phyloP scores from a whole-genome alignment of 2,329 filamentous ascomycete species.

The Colletotrichum graminicola region DNA sequence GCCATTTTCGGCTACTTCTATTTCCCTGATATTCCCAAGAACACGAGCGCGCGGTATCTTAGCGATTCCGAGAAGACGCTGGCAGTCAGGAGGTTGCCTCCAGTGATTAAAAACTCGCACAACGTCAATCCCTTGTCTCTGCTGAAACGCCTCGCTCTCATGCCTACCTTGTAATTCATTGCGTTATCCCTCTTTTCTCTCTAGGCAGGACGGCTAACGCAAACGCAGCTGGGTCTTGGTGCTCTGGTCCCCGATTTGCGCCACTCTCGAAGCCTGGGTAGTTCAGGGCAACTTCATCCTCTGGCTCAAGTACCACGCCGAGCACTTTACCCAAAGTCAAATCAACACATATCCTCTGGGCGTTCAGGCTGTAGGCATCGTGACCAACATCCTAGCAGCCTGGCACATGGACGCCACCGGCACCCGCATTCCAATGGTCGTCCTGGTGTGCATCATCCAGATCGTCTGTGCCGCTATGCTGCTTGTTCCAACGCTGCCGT shows the following conservation, averaged over 20 bases:
- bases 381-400: conserved; percentile 50
- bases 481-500: conserved; percentile 48
- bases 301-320: conserved; percentile 47
- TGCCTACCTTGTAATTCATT: conserved; percentile 43
- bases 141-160: conserved; percentile 43
- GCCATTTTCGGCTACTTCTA: conserved; percentile 63
- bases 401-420: conserved; percentile 54
- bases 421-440: conserved; percentile 50
- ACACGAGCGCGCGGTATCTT: conserved; percentile 51
- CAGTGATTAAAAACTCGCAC: conserved; percentile 46
- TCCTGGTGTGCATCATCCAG: conserved; percentile 50
- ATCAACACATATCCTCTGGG: conserved; percentile 56
- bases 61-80: conserved; percentile 50
- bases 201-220: not conserved
- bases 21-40: conserved; percentile 63
- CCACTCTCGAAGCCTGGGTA: conserved; percentile 51
- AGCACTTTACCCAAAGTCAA: conserved; percentile 47
- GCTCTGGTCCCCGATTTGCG: conserved; percentile 51
- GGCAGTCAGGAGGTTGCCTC: conserved; percentile 53
- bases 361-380: conserved; percentile 51
- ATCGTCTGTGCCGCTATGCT: conserved; percentile 51
- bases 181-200: conserved; percentile 14
- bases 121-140: conserved; percentile 44
- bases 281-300: conserved; percentile 48
- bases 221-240: conserved; percentile 48